Base-by-base conservation (phyloP, 2,329 filamentous ascomycete species). In the Fusarium miscanthi region DNA sequence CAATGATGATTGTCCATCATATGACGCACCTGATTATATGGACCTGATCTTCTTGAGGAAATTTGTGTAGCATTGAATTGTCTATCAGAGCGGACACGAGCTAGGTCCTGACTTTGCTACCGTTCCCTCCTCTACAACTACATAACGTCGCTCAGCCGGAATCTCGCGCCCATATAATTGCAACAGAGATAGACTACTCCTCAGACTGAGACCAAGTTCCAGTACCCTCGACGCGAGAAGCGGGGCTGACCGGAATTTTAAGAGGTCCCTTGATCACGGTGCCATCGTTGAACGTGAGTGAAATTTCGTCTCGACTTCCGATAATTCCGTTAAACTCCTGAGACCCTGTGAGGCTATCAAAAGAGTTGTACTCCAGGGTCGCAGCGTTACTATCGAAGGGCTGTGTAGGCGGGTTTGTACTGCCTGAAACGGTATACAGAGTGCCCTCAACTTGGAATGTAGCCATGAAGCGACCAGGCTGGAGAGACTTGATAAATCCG, bases 1-100 rank as follows among this genome's bases (percentile, higher is more conserved):
- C 21, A 23, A 16, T 3, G 6, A 48, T 12, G 5, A 8, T 0
- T 13, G 3, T 10, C 33, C 2, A 3, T 5, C 21, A 33, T 33
- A 2, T 37, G 35, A 17, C 35, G 35, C 17, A 17, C 35, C 16
- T 16, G 14, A n/a, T 13, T 17, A 17, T 5, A 6, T 8, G 10
- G 31, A 6, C 6, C 12, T 4, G 1, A 8, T 41, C 8, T 27
- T 25, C 3, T 8, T 6, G 10, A 8, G 6, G 31, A 8, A 4
- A 0, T 6, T 16, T 25, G 17, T 37, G 49, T 27, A 12, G 23
- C 5, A 21, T 37, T 21, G 13, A 27, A 14, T 52, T 8, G 7
- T 27, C 5, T 27, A 19, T 52, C 11, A 14, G 33, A 5, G 19
- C 16, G 17, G 33, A 4, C 3, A 9, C 6, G 19, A 38, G 21